Base-by-base conservation (phyloP, 2,329 filamentous ascomycete species). In the Colletotrichum sidae region DNA sequence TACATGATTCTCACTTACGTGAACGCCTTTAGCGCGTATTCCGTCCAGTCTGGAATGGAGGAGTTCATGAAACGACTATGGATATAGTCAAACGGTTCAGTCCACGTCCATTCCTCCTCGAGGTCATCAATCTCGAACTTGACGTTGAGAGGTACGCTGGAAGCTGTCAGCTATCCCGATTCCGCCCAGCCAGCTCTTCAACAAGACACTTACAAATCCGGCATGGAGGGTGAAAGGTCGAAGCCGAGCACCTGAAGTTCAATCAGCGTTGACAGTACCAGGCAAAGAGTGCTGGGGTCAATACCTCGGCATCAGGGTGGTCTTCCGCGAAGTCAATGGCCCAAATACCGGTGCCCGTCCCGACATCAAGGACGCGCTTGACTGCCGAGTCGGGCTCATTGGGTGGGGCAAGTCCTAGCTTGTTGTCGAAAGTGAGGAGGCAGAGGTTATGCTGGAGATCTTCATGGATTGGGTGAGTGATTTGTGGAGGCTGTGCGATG, bases 11-110 rank as follows among this genome's bases (percentile, higher is more conserved):
- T 15, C 15, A 15, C 15, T 37, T 71, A 69, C 56, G 81, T 74
- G 63, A 80, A 85, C 8, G 80, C 78, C 68, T 83, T 77, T 11
- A 71, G 68, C 56, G 86, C 76, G 33, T 88, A 75, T 10, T 72
- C 73, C 1, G 78, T 78, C 73, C 85, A 88, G 67, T 87, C 85
- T 3, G 78, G 75, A 67, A 89, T 82, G 50, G 81, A 80, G 51
- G 86, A 86, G 3, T 82, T 78, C 69, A 89, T 77, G 67, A 85
- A 79, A 37, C 84, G 82, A 5, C 83, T 83, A 71, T 88, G 87
- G 67, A 90, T 84, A 69, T 84, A 85, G 74, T 89, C 86, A 71
- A 87, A 87, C 46, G 80, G 75, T 4, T 78, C 71, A 1, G 81
- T 79, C 62, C 67, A 73, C 2, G 68, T 68, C 70, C 69, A 72